Evolutionary conservation across 371 early-diverging fungal genomes (phyloP), one percentile per base, ranked within the genome.

Genomic region (Mucor circinelloides): DNA sequence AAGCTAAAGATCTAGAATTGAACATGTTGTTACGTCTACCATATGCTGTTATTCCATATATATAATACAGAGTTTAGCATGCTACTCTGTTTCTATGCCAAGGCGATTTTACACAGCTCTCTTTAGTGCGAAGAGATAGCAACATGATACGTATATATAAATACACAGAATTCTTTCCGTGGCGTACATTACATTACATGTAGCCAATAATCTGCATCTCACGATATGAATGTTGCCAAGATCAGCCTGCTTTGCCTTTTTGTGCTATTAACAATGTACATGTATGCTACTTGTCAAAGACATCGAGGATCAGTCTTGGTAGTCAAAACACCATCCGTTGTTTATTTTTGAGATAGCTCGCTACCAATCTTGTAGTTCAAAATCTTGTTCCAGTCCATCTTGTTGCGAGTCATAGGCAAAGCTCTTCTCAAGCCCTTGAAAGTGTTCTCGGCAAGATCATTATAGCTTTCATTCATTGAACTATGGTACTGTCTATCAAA

Each of bases 361-460:
- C 65, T 79, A 21, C 84, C 88, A 71, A 87, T 81, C 71, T 86
- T 87, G 65, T 87, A 87, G 38, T 86, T 87, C 61, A 82, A 69
- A 54, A 87, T 85, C 74, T 90, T 94, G 77, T 92, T 89, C 97
- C 98, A 98, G 69, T 98, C 97, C 50, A 99, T 76, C 77, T 95
- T 95, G 67, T 88, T 91, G 46, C 94, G 89, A 0, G 97, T 97
- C 66, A 95, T 81, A 9, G 99, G 99, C 59, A 99, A 77, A 30
- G 93, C 91, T 64, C 97, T 86, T 60, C 99, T 90, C 59, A 99
- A 82, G 1, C 91, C 87, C 72, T 94, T 97, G 78, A 99, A 99
- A 0, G 95, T 93, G 42, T 85, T 86, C 30, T 95, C 95, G 3
- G 94, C 79, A 58, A 96, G 78, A 36, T 94, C 90, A 36, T 71